Evolutionary conservation across 2,329 filamentous ascomycete genomes (phyloP), one percentile per base, ranked within the genome.

Genomic region (Akanthomyces muscarius): DNA sequence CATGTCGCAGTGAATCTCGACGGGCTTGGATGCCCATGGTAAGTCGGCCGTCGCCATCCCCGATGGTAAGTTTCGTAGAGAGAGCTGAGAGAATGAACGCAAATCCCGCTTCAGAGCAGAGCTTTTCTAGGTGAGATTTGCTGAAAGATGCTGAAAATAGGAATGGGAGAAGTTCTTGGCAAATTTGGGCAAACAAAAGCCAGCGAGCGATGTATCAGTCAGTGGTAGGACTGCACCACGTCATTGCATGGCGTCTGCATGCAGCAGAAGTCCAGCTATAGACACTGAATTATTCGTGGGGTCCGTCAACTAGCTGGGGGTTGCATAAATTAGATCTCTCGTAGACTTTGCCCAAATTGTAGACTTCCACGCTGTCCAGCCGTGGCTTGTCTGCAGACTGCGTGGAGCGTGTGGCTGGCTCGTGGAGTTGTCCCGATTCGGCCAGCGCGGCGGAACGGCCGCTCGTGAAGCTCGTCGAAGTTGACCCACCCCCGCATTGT

Each of bases 1-100:
- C 56, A 59, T 59, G 21, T 59, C 56, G 23, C 56, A 59, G 56
- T 59, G 56, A 59, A 59, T 59, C 45, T 51, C 45, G 21, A 59
- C 51, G n/a, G 45, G 44, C 21, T 28, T 23, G 21, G 56, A 59
- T 3, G 56, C 45, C 56, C 56, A 59, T 3, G 56, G 45, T 23
- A 45, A 11, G 4, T 48, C 16, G 44, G 56, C 28, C 21, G 42
- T 16, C 28, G 45, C 44, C 56, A 51, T 59, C n/a, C 18, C 8
- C 38, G 56, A n/a, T 21, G 48, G 28, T 21, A 13, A 23, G 33
- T 10, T 38, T 38, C 33, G 33, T 13, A 38, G 10, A 38, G 13
- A 7, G 33, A 8, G 10, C 3, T 13, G 7, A 38, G 33, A 38
- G 10, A 11, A 38, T 38, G 10, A 38, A 3, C 10, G 33, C 10